phyloP scores from a whole-genome alignment of 148 eudicot species.

The Camellia sinensis region DNA sequence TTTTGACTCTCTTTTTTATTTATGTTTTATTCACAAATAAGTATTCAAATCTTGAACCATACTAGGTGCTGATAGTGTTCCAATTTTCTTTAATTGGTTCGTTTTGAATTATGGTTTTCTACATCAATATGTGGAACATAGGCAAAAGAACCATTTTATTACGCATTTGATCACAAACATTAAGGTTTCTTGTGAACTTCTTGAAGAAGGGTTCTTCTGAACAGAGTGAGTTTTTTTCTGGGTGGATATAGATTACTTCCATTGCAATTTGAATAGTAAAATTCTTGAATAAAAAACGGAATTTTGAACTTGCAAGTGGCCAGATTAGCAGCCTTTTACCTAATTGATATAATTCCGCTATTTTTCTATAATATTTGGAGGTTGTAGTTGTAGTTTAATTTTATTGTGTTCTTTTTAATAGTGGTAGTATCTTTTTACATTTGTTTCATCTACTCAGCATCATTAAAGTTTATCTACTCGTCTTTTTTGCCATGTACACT shows the following conservation, averaged over 20 bases:
- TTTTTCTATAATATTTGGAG: background rate
- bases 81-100: background rate
- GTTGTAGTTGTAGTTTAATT: background rate
- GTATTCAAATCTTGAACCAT: background rate
- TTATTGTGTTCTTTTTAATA: background rate
- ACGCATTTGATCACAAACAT: background rate
- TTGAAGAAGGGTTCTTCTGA: background rate
- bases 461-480: background rate
- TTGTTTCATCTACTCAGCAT: background rate
- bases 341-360: background rate
- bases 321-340: background rate
- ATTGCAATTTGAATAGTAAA: background rate
- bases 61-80: background rate
- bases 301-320: background rate
- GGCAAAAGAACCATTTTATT: background rate
- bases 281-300: background rate
- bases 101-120: background rate
- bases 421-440: background rate
- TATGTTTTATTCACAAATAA: background rate
- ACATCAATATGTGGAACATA: background rate
- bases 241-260: no score
- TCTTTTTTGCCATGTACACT: constrained; percentile 8
- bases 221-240: no score
- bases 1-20: no score
- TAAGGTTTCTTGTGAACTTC: background rate